Conservation (phyloP, 2,329 filamentous ascomycete genomes). For the Verticillium zaregamsianum region DNA sequence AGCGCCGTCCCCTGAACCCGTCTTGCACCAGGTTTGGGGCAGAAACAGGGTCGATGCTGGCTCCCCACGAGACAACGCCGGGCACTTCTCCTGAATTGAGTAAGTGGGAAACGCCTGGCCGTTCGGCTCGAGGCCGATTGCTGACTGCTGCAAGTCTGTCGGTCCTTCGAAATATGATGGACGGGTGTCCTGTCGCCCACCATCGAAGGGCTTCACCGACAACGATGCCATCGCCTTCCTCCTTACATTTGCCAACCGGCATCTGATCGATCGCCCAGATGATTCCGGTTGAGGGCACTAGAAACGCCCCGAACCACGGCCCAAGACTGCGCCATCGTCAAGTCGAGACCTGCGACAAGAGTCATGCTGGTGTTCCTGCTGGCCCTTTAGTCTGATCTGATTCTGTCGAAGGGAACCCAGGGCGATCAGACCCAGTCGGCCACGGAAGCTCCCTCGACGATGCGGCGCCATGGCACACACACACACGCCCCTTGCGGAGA, state of each 20-base stretch:
- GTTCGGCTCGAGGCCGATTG: neutral
- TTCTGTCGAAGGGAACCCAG: neutral
- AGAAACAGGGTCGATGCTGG: neutral
- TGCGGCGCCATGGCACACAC: neutral
- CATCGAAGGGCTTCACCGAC: too few species aligned
- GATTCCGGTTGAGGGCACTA: neutral
- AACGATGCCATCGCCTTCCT: too few species aligned
- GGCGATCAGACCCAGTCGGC: neutral
- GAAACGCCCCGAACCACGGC: neutral
- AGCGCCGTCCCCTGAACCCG: neutral
- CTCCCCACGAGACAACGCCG: neutral
- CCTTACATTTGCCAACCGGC: too few species aligned
- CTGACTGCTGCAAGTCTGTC: neutral
- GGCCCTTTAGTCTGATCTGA: neutral
- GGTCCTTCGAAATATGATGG: neutral
- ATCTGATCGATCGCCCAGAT: neutral
- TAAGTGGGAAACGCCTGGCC: neutral
- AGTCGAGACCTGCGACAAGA: neutral
- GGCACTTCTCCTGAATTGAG: neutral
- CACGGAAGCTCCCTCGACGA: neutral
- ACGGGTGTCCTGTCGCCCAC: too few species aligned
- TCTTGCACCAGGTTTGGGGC: neutral
- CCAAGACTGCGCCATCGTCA: neutral
- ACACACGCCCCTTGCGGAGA: neutral
- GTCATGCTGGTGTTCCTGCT: neutral